Base-by-base conservation (phyloP, 148 eudicot species). In the Diospyros kaki region DNA sequence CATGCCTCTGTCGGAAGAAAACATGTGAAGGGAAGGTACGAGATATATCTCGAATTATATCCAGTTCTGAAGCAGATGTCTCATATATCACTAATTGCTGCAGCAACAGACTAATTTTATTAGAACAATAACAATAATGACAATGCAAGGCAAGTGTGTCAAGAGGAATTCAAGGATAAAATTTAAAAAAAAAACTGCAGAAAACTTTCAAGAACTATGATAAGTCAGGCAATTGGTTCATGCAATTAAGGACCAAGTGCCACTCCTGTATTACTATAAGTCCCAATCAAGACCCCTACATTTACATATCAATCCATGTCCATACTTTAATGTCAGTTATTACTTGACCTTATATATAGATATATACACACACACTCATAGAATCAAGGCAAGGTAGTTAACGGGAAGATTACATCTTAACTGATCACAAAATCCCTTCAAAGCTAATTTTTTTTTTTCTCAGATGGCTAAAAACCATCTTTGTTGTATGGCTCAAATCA, bases 11-110 rank as follows among this genome's bases (percentile, higher is more conserved):
- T 83, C 91, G 97, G 85, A 90, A 96, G 90, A 89, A 96, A 77
- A 96, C 85, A 78, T 93, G 99, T 44, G 99, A 96, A 39, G 99
- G 99, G 75, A 96, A 96, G 54, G 99, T 93, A 60, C 98, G 98
- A 64, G 97, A 93, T 86, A 96, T 96, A 80, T 96, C 99, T 74
- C 97, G 89, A 77, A 96, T 96, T 15, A 96, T 96, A 85, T 96
- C 99, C 79, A 93, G 81, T 73, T 93, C 99, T 44, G 96, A 93
- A 72, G 98, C 84, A 65, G 99, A 93, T 70, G 99, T 93, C 83
- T 96, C 99, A 48, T 93, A 96, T 84, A 96, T 87, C 39, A 96
- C 95, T 71, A 96, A 85, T 96, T 96, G 99, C 99, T 96, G 90
- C 82, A 90, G 64, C 50, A 43, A 76, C 76, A 75, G 79, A 43